These are phyloP conservation scores for Chaetothyriales sp. DNA, from an alignment of 2,329 filamentous ascomycete species.

Conservation along the genomic window DNA sequence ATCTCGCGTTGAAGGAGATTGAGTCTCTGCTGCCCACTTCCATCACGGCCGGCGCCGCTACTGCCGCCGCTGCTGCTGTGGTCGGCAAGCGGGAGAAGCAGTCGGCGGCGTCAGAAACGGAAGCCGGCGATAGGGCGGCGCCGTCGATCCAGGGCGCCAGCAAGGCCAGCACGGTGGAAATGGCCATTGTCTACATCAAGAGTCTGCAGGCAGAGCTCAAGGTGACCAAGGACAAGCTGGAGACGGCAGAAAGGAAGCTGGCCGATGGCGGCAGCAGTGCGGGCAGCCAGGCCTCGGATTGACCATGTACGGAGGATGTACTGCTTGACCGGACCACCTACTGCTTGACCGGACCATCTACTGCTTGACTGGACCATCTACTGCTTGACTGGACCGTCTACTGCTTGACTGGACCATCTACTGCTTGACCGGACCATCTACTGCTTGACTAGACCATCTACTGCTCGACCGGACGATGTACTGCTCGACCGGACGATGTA, in stretches of 20 bases:
- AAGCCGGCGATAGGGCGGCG: slow-evolving; percentile 29
- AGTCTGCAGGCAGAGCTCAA: slow-evolving; percentile 60
- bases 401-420: no score
- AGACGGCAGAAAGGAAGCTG: slow-evolving; percentile 51
- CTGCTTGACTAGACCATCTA: no score
- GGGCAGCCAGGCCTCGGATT: slow-evolving; percentile 8
- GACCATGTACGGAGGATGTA: not conserved
- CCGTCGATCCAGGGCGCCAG: slow-evolving; percentile 51
- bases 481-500: no score
- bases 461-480: no score
- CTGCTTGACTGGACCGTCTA: no score
- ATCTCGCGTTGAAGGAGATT: slow-evolving; percentile 83
- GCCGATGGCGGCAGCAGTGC: slow-evolving; percentile 15
- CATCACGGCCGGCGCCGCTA: no score
- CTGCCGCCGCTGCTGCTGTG: no score
- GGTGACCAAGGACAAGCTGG: slow-evolving; percentile 50
- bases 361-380: no score
- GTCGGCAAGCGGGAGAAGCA: slow-evolving; percentile 20
- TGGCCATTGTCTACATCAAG: slow-evolving; percentile 91
- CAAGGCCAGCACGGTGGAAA: slow-evolving; percentile 95
- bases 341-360: no score
- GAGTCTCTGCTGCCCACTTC: slow-evolving; percentile 62
- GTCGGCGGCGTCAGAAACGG: slow-evolving; percentile 26
- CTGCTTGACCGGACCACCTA: no score
- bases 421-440: no score